Evolutionary conservation across 257 asterid species (phyloP).

Genomic region (Solanum raphanifolium): DNA sequence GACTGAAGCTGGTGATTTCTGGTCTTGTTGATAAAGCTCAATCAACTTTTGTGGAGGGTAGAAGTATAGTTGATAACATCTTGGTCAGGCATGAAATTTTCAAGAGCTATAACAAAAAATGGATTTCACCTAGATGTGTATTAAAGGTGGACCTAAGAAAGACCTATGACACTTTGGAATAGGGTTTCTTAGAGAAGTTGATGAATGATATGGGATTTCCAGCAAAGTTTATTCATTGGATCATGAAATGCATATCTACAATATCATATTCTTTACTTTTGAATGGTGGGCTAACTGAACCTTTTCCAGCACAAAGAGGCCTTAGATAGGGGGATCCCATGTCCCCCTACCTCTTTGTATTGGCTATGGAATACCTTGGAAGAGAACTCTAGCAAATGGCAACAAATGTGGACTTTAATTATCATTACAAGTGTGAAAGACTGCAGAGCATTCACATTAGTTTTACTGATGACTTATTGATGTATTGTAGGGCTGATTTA

Average conservation of each 20-base stretch:
- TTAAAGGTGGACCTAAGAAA: too few species aligned
- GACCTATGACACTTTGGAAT: not conserved
- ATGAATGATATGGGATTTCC: not conserved
- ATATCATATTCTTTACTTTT: too few species aligned
- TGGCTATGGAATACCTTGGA: too few species aligned
- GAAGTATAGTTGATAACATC: not conserved
- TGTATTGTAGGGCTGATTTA: not conserved
- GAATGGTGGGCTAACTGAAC: not conserved
- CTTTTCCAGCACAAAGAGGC: not conserved
- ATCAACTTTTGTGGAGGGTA: not conserved
- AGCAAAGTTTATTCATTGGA: too few species aligned
- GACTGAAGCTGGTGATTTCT: not conserved
- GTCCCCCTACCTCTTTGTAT: too few species aligned
- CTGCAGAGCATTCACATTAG: not conserved
- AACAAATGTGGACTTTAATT: too few species aligned
- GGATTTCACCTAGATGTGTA: not conserved
- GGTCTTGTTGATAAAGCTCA: not conserved
- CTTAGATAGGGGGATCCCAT: too few species aligned
- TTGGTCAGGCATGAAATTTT: too few species aligned
- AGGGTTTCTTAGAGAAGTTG: too few species aligned
- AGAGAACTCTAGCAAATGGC: too few species aligned
- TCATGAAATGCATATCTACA: not conserved
- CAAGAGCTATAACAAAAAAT: not conserved
- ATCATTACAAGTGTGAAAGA: too few species aligned
- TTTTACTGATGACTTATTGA: not conserved